A percentile compares a stretch with the other conserved stretches of the same genome.
phyloP scores from a whole-genome alignment of 345 rosid species.

The rapeseed (Brassica napus) region DNA sequence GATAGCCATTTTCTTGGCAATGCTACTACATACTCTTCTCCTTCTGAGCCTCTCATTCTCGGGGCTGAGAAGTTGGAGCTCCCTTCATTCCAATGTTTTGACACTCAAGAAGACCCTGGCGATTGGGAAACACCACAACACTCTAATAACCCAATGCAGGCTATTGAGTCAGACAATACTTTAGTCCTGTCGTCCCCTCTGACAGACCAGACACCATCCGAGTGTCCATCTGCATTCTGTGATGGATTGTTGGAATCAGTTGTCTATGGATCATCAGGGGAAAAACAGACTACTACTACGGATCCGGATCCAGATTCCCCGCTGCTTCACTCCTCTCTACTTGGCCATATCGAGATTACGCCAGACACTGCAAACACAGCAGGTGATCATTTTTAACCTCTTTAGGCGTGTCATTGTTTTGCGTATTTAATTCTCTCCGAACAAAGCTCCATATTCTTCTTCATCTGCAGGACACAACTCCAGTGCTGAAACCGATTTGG shows the following conservation, averaged over 20 bases:
- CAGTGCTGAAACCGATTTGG: constrained; percentile 9
- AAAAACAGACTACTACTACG: constrained; percentile 27
- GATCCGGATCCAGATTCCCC: constrained; percentile 49
- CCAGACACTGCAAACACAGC: constrained; percentile 38
- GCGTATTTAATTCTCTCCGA: constrained; percentile 19
- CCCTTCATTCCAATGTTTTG: constrained; percentile 75
- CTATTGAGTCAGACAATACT: constrained; percentile 50
- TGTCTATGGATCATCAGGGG: constrained; percentile 41
- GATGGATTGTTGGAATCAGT: constrained; percentile 60
- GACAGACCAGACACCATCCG: neutral
- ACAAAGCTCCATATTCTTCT: neutral
- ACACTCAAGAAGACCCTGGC: constrained; percentile 25
- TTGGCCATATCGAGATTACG: constrained; percentile 38
- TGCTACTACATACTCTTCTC: constrained; percentile 40
- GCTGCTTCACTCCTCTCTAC: constrained; percentile 41
- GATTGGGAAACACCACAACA: constrained; percentile 39
- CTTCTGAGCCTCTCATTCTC: constrained; percentile 44
- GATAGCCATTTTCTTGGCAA: constrained; percentile 50
- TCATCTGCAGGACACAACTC: constrained; percentile 26
- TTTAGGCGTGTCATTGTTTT: constrained; percentile 26
- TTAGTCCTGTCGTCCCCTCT: constrained; percentile 47
- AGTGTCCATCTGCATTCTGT: constrained; percentile 39
- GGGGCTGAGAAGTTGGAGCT: constrained; percentile 59
- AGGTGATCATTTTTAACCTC: constrained; percentile 25
- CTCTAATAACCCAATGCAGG: constrained; percentile 38